Evolutionary conservation across 768 basidiomycete genomes (phyloP), one percentile per base, ranked within the genome.

Genomic region (Vararia minispora): DNA sequence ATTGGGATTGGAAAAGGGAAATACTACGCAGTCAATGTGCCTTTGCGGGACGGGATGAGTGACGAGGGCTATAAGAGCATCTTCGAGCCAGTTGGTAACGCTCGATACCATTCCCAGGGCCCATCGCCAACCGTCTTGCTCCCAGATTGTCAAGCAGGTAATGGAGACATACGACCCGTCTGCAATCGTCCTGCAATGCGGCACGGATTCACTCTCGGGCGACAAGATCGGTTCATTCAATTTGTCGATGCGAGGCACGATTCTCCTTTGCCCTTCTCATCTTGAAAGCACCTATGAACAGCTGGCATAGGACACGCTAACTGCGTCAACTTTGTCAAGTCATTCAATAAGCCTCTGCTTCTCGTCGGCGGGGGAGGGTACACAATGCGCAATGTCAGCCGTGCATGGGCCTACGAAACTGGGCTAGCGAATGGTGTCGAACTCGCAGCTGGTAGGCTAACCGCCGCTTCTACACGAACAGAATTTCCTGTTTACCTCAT

Each of bases 341-440:
- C 87, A 1, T 95, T 98, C 62, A 83, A 87, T 54, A 82, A 88
- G 34, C 95, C 95, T 2, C 59, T 98, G n/a, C 64, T 99, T 9
- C 68, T 99, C 14, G 76, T 99, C 18, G 95, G 95, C 11, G 95
- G 95, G 20, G 95, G 95, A 8, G 95, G 95, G 0, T 99, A 99
- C 59, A 99, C 95, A 3, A 94, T 99, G 76, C 83, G 92, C 30
- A 94, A 94, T 46, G 94, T 97, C 43, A 91, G 89, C 46, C 74
- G 95, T 29, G 81, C 86, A 10, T 99, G 95, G 95, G 94, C 95
- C 16, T 99, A 77, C 52, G 95, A 99, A 62, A 99, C 95, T 2
- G 95, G 95, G 17, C 61, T 99, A 29, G 95, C 95, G n/a, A 91
- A 94, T 17, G 95, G 95, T 9, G 86, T 92, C 16, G 91, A 98